Evolutionary conservation across 306 rosid species (phyloP).

Genomic region (Cajanus cajan): DNA sequence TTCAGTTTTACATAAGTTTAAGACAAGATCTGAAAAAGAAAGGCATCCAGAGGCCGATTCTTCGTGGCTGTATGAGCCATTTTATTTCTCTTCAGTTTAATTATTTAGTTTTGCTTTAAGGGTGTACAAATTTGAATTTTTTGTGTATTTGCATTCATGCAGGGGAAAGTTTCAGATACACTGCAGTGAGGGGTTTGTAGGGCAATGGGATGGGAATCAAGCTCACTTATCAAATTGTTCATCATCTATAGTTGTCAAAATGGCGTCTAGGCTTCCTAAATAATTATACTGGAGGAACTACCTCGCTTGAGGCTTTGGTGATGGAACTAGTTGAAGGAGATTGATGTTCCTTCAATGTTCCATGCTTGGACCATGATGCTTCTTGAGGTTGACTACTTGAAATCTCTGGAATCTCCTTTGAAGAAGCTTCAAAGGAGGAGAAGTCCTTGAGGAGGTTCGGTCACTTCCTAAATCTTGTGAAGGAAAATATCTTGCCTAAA

Average conservation of each 20-base stretch:
- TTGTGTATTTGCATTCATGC: constrained; percentile 20
- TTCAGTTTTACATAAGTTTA: too few species aligned
- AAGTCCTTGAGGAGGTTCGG: too few species aligned
- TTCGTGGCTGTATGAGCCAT: constrained; percentile 38
- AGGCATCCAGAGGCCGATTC: constrained; percentile 17
- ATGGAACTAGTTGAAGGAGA: too few species aligned
- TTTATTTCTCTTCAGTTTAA: constrained; percentile 7
- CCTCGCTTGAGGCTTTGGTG: constrained; percentile 45
- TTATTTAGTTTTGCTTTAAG: background rate
- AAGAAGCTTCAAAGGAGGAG: too few species aligned
- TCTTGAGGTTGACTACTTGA: too few species aligned
- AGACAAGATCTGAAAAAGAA: too few species aligned
- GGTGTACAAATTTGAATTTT: background rate
- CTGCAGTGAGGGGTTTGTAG: background rate
- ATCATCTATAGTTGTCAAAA: constrained; percentile 27
- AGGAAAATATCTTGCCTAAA: too few species aligned
- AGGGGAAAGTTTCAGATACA: constrained; percentile 45
- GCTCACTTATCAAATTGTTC: constrained; percentile 41
- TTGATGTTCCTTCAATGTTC: too few species aligned
- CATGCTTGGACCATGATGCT: too few species aligned
- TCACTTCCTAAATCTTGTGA: too few species aligned
- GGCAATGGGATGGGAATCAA: constrained; percentile 35
- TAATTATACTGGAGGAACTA: constrained; percentile 37
- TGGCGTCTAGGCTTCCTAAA: constrained; percentile 34
- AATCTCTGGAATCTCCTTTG: too few species aligned